Evolutionary conservation across 2,329 filamentous ascomycete genomes (phyloP), one percentile per base, ranked within the genome.

Genomic region (Cadophora sp.): DNA sequence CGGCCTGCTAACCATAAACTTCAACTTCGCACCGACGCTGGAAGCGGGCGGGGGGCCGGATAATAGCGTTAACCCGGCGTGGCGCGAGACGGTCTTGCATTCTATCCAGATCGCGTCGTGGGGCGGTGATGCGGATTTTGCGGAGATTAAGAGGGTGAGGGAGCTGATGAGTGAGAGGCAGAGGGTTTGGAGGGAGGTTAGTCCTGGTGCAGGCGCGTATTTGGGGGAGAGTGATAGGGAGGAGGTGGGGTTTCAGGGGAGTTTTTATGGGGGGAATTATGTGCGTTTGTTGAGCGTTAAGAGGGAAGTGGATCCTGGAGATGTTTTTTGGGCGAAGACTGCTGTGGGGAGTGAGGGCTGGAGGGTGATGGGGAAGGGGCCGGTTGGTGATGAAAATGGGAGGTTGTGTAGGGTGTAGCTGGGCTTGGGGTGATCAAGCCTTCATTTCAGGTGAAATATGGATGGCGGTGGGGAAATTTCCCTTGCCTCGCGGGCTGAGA

Each of bases 171-270:
- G 67, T 6, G 53, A 67, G 9, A 69, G 64, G 66, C 67, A 74
- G 70, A 63, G 62, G 27, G 64, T 55, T 11, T 69, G 64, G 66
- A 41, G 66, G 8, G 67, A 36, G 9, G 60, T 71, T 18, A 61
- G 67, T 14, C 67, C 67, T 0, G 78, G 77, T 1, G 75, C 78
- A 4, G 82, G 80, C 2, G 76, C 79, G 0, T 84, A 84, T 73
- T 78, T 82, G 78, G 84, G 83, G 68, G 84, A 87, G 75, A 83
- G 80, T 2, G 80, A 84, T 74, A 80, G 82, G 59, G 75, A 75
- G 47, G 78, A 83, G 73, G 76, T 76, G 0, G 70, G 80, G 55
- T 83, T 79, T 73, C 77, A 68, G 27, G 59, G 69, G 45, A 61
- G 50, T n/a, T 73, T 73, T 60, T 73, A 70, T 67, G 71, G 72